Base-by-base conservation (phyloP, 352 stramenopile genomes). In the Phytophthora podocarpi region DNA sequence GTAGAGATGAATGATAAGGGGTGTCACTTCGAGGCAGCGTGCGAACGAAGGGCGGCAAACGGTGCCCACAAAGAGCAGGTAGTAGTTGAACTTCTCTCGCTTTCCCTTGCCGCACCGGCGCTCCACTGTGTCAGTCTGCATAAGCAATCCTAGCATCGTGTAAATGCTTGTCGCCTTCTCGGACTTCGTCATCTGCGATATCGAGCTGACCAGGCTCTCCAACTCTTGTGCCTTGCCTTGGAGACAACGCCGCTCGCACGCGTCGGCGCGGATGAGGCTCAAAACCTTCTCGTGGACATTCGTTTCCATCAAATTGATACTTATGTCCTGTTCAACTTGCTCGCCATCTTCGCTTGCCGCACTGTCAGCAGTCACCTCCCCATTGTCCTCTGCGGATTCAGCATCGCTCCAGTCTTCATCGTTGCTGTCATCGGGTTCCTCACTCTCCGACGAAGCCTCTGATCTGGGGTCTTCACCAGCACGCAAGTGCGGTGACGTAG, bases 71-170 rank as follows among this genome's bases (percentile, higher is more conserved):
- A 41, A 50, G 1, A 27, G 37, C 37, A 59, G 13, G 13, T 27
- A 50, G 16, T 43, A 52, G 20, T 52, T 5, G 16, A 32, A 47
- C 9, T 40, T 20, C 5, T 59, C 37, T 15, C 50, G 50, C 2
- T 27, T 10, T 11, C 50, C 26, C 5, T 23, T 31, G 10, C 37
- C 26, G 7, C 37, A 13, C 10, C 15, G 20, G 27, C 53, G 32
- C 3, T 36, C 41, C 1, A 31, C 32, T 1, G 32, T 62, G 30
- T 35, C 10, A 12, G 53, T 62, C 34, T 54, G 41, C 42, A 48
- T 54, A 7, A 62, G 35, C 11, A 62, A 21, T 9, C 15, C 40
- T 1, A 60, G 20, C 6, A 31, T n/a, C 20, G 15, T 51, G 28
- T 30, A 45, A 2, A 60, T 15, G 32, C 40, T 52, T 1, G 21